Base-by-base conservation (phyloP, 1,284 basidiomycete species). In the Cutaneotrichosporon cavernicola region DNA sequence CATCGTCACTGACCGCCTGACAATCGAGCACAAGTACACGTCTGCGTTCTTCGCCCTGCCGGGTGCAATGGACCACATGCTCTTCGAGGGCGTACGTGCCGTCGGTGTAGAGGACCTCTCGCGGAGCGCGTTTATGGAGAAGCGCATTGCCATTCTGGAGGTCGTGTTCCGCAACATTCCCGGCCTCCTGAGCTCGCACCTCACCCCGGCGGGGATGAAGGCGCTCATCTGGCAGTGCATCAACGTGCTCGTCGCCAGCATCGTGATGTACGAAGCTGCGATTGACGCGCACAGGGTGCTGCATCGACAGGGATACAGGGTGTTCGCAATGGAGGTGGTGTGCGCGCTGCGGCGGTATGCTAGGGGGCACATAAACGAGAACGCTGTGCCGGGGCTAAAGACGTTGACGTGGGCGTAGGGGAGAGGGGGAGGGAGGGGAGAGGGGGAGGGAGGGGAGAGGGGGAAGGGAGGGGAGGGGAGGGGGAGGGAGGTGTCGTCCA, bases 1-100 rank as follows among this genome's bases (percentile, higher is more conserved):
- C 4, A 76, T 89, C 40, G 84, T 86, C 3, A 83, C 86, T 0
- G 78, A 80, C 55, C 66, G 63, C 18, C 71, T 85, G 22, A 85
- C 84, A 0, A 78, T 87, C 32, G 88, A 91, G 72, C 85, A 86
- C 68, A 83, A 87, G 62, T 90, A 86, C 68, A 74, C 85, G 8
- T 80, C 84, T 2, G 69, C 74, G 0, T n/a, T 80, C n/a, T 49
- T 80, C n/a, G 52, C 34, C 10, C 69, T 75, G 30, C 70, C 74
- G 5, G 69, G 66, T 1, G 73, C 69, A 13, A 32, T 61, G 4
- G 68, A 73, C 2, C 70, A 79, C 60, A 67, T 69, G 4, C 61
- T 80, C 16, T 69, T 80, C 11, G 59, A 61, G 2, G 71, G 66
- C 7, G 49, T 73, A 46, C 36, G 58, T 16, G 40, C 32, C 7